phyloP scores from a whole-genome alignment of 257 asterid genomes.

The Ehretia macrophylla region DNA sequence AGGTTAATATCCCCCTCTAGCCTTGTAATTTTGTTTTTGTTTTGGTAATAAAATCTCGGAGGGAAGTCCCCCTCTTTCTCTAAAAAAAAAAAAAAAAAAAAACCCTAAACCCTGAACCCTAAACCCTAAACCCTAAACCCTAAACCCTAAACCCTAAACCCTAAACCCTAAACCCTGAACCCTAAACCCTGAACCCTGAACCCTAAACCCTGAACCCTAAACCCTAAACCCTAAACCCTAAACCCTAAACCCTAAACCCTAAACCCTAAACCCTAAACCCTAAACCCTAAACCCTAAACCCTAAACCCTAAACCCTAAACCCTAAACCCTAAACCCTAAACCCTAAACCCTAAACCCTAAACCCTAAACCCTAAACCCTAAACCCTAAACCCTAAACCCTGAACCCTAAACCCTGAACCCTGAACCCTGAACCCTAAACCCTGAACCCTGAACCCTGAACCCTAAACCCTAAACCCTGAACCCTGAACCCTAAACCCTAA shows the following conservation, averaged over 20 bases:
- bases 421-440: slow-evolving; percentile 18
- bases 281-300: slow-evolving; percentile 9
- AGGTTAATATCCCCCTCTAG: no score
- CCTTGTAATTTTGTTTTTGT: no score
- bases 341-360: slow-evolving; percentile 9
- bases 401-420: slow-evolving; percentile 16
- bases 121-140: slow-evolving; percentile 5
- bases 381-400: slow-evolving; percentile 14
- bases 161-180: neutral
- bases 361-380: slow-evolving; percentile 8
- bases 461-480: slow-evolving; percentile 19
- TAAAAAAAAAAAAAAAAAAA: no score
- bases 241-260: slow-evolving; percentile 10
- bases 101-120: slow-evolving; percentile 8
- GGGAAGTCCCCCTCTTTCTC: no score
- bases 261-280: slow-evolving; percentile 11
- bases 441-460: slow-evolving; percentile 17
- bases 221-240: neutral
- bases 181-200: slow-evolving; percentile 1
- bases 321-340: slow-evolving; percentile 9
- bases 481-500: slow-evolving; percentile 15
- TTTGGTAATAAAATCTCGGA: no score
- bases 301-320: slow-evolving; percentile 8
- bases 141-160: slow-evolving; percentile 2
- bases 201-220: slow-evolving; percentile 3